These are phyloP conservation scores for Brasilioporus rufonigricans DNA, from an alignment of 768 basidiomycete genomes.

Conservation along the genomic window DNA sequence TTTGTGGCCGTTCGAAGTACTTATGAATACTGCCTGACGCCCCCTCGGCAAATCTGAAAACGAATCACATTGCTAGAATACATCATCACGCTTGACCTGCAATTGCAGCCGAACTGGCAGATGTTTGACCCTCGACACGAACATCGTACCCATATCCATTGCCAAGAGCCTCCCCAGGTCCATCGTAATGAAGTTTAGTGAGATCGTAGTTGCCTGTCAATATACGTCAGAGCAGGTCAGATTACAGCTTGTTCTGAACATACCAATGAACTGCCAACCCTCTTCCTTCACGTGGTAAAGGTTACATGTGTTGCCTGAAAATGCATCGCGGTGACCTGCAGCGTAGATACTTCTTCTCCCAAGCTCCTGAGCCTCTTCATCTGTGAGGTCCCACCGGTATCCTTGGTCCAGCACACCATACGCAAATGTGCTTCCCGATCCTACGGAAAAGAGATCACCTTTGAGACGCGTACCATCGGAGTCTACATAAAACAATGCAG, in stretches of 20 bases:
- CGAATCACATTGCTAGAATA: constrained; percentile 22
- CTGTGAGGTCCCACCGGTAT: constrained; percentile 88
- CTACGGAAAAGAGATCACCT: constrained; percentile 97
- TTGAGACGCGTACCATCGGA: constrained; percentile 94
- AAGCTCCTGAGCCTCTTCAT: constrained; percentile 92
- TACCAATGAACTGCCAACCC: constrained; percentile 96
- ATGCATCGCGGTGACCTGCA: constrained; percentile 95
- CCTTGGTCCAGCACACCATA: constrained; percentile 98
- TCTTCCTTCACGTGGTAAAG: constrained; percentile 93
- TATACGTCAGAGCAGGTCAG: constrained; percentile 9
- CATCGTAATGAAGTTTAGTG: constrained; percentile 87
- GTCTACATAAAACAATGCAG: constrained; percentile 95
- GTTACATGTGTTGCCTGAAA: constrained; percentile 95
- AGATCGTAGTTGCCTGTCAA: constrained; percentile 87
- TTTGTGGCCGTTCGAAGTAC: not conserved
- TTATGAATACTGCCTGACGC: not conserved
- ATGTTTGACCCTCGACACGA: constrained; percentile 57
- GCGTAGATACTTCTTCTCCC: constrained; percentile 93
- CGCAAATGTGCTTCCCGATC: constrained; percentile 97
- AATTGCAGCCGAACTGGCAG: constrained; percentile 47
- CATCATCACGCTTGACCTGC: constrained; percentile 29
- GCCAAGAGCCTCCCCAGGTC: constrained; percentile 69
- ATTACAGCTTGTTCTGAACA: constrained; percentile 23
- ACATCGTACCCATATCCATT: constrained; percentile 79
- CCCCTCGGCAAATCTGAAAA: not conserved